These are phyloP conservation scores for Suillus cothurnatus DNA, from an alignment of 768 basidiomycete genomes.

Conservation along the genomic window DNA sequence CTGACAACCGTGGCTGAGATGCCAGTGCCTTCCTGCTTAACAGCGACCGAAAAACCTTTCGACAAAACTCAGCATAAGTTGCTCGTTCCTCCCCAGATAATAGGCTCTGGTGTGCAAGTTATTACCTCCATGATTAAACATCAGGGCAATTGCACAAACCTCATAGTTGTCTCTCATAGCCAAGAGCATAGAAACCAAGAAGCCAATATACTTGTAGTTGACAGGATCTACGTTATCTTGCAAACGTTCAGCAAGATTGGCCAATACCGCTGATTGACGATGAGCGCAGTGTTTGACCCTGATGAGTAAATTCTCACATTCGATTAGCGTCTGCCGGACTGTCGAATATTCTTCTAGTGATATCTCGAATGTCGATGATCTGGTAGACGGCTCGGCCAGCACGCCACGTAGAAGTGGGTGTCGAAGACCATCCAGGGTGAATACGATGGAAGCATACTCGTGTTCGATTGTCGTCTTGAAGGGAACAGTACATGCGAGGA, in stretches of 20 bases:
- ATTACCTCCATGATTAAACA: not conserved
- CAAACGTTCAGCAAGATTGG: slow-evolving; percentile 44
- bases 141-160: slow-evolving; percentile 34
- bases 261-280: slow-evolving; percentile 40
- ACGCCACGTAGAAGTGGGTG: slow-evolving; percentile 51
- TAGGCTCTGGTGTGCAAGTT: slow-evolving; percentile 15
- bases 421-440: slow-evolving; percentile 56
- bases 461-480: slow-evolving; percentile 53
- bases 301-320: slow-evolving; percentile 18
- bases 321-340: slow-evolving; percentile 40
- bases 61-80: slow-evolving; percentile 40
- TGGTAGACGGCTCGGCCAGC: slow-evolving; percentile 26
- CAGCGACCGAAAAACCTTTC: slow-evolving; percentile 31
- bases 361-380: slow-evolving; percentile 32
- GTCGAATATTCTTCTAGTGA: slow-evolving; percentile 31
- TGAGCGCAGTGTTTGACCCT: not conserved
- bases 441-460: slow-evolving; percentile 56
- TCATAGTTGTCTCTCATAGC: slow-evolving; percentile 50
- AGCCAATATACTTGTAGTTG: slow-evolving; percentile 42
- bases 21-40: slow-evolving; percentile 34
- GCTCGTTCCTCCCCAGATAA: slow-evolving; percentile 20
- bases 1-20: slow-evolving; percentile 33
- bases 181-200: slow-evolving; percentile 49
- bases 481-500: slow-evolving; percentile 56
- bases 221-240: slow-evolving; percentile 31